Base-by-base conservation (phyloP, 768 basidiomycete genomes). In the Mycena vitilis region DNA sequence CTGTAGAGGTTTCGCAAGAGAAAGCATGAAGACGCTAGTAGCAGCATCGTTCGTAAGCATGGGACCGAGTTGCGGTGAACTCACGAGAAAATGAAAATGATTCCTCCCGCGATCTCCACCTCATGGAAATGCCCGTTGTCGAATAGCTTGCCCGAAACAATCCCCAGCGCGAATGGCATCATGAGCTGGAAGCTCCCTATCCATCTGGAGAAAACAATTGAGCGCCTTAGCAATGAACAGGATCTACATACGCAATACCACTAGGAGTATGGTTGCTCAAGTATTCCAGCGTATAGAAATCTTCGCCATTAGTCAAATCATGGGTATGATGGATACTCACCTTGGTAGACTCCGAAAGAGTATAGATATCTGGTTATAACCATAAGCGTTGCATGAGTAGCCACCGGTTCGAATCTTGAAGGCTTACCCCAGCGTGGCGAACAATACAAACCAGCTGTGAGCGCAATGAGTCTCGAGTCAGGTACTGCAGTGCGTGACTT, bases 181-280 rank as follows among this genome's bases (percentile, higher is more conserved):
- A 51, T 51, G 16, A 54, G 36, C 37, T 54, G 53, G n/a, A 54
- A 54, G 36, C 53, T 54, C 3, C 53, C 53, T 34, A 54, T 54
- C 53, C 53, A 54, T 40, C 75, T 75, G 37, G 30, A 5, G 30
- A 30, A 30, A 30, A 30, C 30, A 2, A 30, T 30, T 30, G 30
- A 30, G 30, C 30, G 30, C 30, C 30, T 30, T 30, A 5, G 5
- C 30, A 30, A 30, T 30, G 30, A 30, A 5, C 30, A 30, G 30
- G 30, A 30, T 30, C 10, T 15, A 51, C 63, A 20, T 36, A 65
- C 55, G 44, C 55, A 30, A 65, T 65, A 55, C 54, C 49, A 23
- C 63, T 65, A 5, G 63, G 54, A 30, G 44, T 34, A 45, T 65
- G 55, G 40, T 65, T 49, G 18, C 13, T 48, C 47, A 65, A 55